A percentile compares a stretch with the other conserved stretches of the same genome.
Conservation (phyloP, 176 grass and related monocot genomes). For the Rhynchospora pubera region DNA sequence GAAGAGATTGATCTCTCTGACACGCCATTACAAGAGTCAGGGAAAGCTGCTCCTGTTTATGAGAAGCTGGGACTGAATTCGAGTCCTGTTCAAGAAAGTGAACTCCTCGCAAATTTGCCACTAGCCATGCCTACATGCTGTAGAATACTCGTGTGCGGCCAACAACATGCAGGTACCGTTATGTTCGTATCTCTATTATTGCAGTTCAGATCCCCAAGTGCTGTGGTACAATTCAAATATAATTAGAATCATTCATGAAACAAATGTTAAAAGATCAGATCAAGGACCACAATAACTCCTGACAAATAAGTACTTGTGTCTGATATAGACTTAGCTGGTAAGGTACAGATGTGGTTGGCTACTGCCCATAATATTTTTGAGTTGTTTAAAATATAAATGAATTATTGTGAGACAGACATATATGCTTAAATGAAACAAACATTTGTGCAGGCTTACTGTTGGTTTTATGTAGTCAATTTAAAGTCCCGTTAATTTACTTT, state of each 20-base stretch:
- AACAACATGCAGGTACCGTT: slow-evolving; percentile 53
- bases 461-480: neutral
- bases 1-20: slow-evolving; percentile 83
- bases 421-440: neutral
- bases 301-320: neutral
- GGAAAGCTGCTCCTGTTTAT: slow-evolving; percentile 56
- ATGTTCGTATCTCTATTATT: no score
- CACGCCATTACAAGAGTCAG: slow-evolving; percentile 70
- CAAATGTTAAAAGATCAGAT: neutral
- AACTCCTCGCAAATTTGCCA: slow-evolving; percentile 55
- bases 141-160: slow-evolving; percentile 59
- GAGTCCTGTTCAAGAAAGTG: slow-evolving; percentile 42
- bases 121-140: slow-evolving; percentile 51
- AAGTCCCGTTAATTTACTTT: no score
- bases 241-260: neutral
- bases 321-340: neutral
- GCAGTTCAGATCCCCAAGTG: neutral
- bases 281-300: neutral
- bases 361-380: neutral
- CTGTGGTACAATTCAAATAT: neutral
- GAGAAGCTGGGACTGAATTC: slow-evolving; percentile 86
- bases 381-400: neutral
- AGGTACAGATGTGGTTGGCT: neutral
- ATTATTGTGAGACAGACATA: neutral
- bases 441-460: neutral